Percentiles rank a stretch among this genome's conserved stretches.
phyloP scores from a whole-genome alignment of 2,329 filamentous ascomycete species.

The Ophiostoma piceae region DNA sequence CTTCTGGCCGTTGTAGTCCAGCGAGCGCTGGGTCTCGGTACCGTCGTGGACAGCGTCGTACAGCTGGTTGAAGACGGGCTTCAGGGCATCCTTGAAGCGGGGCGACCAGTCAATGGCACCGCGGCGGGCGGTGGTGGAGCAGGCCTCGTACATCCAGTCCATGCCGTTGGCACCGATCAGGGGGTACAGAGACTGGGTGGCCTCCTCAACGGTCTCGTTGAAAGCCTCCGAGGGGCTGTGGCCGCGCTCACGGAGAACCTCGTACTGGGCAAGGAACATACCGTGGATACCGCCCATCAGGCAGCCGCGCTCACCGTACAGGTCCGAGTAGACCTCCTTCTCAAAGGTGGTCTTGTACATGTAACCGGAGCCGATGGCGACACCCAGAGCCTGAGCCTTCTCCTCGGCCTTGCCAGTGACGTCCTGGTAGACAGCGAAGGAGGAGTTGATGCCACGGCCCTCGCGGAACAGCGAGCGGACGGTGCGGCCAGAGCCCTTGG shows the following conservation, averaged over 20 bases:
- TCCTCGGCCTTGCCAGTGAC: slow-evolving; percentile 97
- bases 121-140: slow-evolving; percentile 96
- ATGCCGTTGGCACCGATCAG: slow-evolving; percentile 96
- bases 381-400: slow-evolving; percentile 93
- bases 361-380: slow-evolving; percentile 95
- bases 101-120: slow-evolving; percentile 98
- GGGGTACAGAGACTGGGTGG: slow-evolving; percentile 95
- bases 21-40: slow-evolving; percentile 88
- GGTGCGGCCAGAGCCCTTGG: slow-evolving; percentile 98
- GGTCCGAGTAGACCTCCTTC: slow-evolving; percentile 99
- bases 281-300: slow-evolving; percentile 99
- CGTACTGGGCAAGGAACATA: slow-evolving; percentile 99
- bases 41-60: slow-evolving; percentile 91
- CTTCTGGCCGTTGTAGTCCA: slow-evolving; percentile 92
- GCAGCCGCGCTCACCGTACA: slow-evolving; percentile 99
- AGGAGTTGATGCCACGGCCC: slow-evolving; percentile 99
- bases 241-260: slow-evolving; percentile 97
- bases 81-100: slow-evolving; percentile 95
- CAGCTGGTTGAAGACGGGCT: slow-evolving; percentile 96
- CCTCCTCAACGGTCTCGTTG: slow-evolving; percentile 99
- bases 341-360: slow-evolving; percentile 99
- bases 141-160: slow-evolving; percentile 99
- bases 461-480: slow-evolving; percentile 98
- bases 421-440: slow-evolving; percentile 96
- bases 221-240: slow-evolving; percentile 98